Evolutionary conservation across 176 grass and related monocot genomes (phyloP).

Genomic region (Eragrostis nindensis): DNA sequence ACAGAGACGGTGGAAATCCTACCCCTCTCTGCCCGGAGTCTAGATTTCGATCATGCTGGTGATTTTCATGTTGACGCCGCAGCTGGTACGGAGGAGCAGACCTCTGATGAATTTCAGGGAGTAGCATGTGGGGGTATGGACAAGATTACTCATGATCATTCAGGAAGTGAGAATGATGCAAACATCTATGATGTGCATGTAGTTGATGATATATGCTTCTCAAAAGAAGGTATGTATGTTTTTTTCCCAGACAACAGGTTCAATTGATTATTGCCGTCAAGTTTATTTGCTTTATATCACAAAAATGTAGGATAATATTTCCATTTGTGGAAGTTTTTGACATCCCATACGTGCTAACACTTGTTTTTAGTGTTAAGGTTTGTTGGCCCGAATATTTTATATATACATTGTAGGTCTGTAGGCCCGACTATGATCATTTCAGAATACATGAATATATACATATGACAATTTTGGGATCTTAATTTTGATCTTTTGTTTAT

Average conservation of each 20-base stretch:
- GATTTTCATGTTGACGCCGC: conserved; percentile 42
- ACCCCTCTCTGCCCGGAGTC: conserved; percentile 36
- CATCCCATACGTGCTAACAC: not conserved
- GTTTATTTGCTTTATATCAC: not conserved
- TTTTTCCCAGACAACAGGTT: conserved; percentile 3
- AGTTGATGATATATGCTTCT: conserved; percentile 58
- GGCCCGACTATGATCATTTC: no score
- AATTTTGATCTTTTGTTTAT: no score
- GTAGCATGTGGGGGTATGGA: conserved; percentile 16
- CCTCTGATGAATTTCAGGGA: conserved; percentile 42
- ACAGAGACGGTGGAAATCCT: conserved; percentile 46
- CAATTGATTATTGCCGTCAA: conserved; percentile 15
- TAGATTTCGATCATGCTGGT: conserved; percentile 22
- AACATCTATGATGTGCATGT: conserved; percentile 83
- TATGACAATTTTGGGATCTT: no score
- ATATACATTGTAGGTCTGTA: no score
- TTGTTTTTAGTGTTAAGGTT: no score
- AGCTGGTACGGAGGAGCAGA: conserved; percentile 29
- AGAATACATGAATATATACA: no score
- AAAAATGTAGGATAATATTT: not conserved
- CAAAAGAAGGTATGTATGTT: conserved; percentile 39
- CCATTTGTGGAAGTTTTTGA: not conserved
- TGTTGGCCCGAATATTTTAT: no score
- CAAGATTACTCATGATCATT: conserved; percentile 33
- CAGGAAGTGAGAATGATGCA: conserved; percentile 52